Percentiles rank a stretch among this genome's conserved stretches.
Conservation (phyloP, 805 yeast genomes). For the Saturnispora quitensis region DNA sequence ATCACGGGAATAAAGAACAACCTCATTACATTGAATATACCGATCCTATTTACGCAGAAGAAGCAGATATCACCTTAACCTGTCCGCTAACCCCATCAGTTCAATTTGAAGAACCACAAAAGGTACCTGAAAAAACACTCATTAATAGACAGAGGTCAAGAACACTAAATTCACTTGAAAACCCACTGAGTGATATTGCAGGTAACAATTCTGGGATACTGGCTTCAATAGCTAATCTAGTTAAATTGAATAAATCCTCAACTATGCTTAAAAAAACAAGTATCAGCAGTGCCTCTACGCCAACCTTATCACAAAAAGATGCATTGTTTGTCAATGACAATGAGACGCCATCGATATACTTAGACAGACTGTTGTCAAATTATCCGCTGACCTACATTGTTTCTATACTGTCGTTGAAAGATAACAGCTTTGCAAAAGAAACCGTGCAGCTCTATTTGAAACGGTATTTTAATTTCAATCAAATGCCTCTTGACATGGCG, state of each 20-base stretch:
- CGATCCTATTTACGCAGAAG: background rate
- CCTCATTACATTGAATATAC: background rate
- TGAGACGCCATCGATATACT: slow-evolving; percentile 27
- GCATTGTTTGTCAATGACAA: slow-evolving; percentile 7
- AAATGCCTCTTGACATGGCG: slow-evolving; percentile 58
- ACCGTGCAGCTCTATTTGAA: slow-evolving; percentile 22
- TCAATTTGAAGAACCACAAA: background rate
- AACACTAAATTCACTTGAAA: slow-evolving; percentile 24
- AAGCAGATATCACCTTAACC: too few species aligned
- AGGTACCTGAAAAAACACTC: background rate
- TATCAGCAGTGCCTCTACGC: background rate
- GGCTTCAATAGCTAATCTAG: slow-evolving; percentile 24
- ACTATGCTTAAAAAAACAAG: slow-evolving; percentile 2
- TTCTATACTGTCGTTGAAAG: slow-evolving; percentile 25
- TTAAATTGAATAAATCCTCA: slow-evolving; percentile 18
- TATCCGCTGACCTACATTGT: slow-evolving; percentile 22
- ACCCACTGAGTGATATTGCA: slow-evolving; percentile 9
- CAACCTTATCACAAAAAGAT: background rate
- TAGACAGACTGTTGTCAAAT: slow-evolving; percentile 23
- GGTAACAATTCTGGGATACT: slow-evolving; percentile 19
- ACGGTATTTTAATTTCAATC: slow-evolving; percentile 37
- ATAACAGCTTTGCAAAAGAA: slow-evolving; percentile 21
- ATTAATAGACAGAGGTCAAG: slow-evolving; percentile 25
- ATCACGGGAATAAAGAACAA: background rate
- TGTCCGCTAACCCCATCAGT: background rate